Base-by-base conservation (phyloP, 805 yeast species). In the Candida nemodendra region DNA sequence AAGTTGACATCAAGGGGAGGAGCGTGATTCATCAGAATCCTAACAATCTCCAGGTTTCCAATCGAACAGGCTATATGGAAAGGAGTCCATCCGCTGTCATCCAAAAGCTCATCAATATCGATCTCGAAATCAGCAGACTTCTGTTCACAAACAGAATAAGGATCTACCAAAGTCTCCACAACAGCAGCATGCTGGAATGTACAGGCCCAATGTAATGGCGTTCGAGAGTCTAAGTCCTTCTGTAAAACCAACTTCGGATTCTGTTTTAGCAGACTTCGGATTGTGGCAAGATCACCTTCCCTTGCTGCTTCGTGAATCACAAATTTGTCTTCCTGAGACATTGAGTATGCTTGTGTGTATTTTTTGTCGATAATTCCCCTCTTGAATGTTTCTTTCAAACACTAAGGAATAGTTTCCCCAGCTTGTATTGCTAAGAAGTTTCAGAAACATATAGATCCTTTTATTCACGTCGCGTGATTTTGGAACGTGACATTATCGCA, bases 141-240 rank as follows among this genome's bases (percentile, higher is more conserved):
- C 2, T 33, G 19, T 9, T 13, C 25, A 4, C 18, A 25, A 7
- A 22, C 27, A 4, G 27, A 40, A 50, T 47, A 66, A 25, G 67
- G 71, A 38, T 61, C 64, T 38, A 69, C 58, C 6, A 81, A 54
- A 25, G 72, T 49, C 12, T 70, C 61, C 0, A 77, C 78, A 14
- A 82, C 67, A 18, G 75, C 78, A 5, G 62, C 51, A 39, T 80
- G 71, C 34, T 76, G 74, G 49, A 71, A 71, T 1, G 95, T 76
- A 18, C 81, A 77, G 1, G 96, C 96, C 96, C 96, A 90, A 58
- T 87, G 95, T 32, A 89, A 64, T 2, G 96, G 84, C 2, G 84
- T 79, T 47, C 97, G 71, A 2, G 79, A 81, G 53, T 89, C 96
- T 2, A 69, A 72, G 58, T 90, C 97, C 42, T 59, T 68, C 12